A percentile compares a stretch with the other conserved stretches of the same genome.
phyloP scores from a whole-genome alignment of 768 basidiomycete species.

The Rhodosporidiobolus sp. region DNA sequence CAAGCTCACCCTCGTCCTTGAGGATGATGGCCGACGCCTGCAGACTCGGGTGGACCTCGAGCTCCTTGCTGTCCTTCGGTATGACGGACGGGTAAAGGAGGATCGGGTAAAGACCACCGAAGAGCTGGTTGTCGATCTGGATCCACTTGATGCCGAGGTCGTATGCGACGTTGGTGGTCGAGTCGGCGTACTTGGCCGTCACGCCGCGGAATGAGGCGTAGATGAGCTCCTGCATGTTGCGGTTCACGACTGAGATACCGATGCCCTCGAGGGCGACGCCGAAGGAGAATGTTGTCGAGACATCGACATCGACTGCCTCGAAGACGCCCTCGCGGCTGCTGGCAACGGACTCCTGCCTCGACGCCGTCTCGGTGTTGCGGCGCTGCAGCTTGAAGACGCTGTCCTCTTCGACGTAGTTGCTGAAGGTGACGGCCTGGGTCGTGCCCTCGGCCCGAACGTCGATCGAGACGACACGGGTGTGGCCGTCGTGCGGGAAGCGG shows the following conservation, averaged over 20 bases:
- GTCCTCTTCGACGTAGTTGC: constrained; percentile 75
- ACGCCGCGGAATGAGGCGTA: constrained; percentile 76
- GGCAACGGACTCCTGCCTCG: constrained; percentile 26
- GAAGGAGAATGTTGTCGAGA: constrained; percentile 63
- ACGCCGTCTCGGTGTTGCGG: constrained; percentile 36
- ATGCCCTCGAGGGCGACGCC: constrained; percentile 80
- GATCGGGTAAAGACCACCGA: constrained; percentile 91
- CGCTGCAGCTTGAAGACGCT: constrained; percentile 70
- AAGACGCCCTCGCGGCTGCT: constrained; percentile 57
- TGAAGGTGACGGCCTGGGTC: constrained; percentile 79
- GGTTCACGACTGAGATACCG: constrained; percentile 87
- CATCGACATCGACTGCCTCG: constrained; percentile 55
- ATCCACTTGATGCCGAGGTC: constrained; percentile 78
- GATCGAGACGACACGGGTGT: constrained; percentile 65
- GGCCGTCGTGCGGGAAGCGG: constrained; percentile 59
- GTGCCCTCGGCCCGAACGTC: constrained; percentile 87
- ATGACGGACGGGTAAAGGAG: constrained; percentile 90
- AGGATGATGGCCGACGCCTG: constrained; percentile 84
- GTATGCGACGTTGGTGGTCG: constrained; percentile 71
- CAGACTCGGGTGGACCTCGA: constrained; percentile 80
- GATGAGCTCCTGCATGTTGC: constrained; percentile 78
- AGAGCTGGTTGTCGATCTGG: constrained; percentile 95
- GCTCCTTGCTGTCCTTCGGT: constrained; percentile 66
- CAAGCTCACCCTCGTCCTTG: constrained; percentile 77
- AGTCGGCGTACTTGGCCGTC: constrained; percentile 79